Percentiles rank a stretch among this genome's conserved stretches.
phyloP scores from a whole-genome alignment of 2,329 filamentous ascomycete genomes.

The Fusarium sp. region DNA sequence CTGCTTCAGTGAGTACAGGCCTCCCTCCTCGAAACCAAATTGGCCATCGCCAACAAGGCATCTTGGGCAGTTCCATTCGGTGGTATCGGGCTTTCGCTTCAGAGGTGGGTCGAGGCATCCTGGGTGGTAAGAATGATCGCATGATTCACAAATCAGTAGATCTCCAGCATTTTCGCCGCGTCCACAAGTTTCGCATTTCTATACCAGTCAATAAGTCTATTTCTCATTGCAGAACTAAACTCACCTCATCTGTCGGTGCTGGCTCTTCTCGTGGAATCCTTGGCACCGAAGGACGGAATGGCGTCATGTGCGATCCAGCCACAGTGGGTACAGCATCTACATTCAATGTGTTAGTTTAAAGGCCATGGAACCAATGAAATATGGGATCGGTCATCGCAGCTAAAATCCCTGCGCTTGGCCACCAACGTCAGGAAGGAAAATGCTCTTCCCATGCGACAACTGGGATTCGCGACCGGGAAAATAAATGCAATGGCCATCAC shows the following conservation, averaged over 20 bases:
- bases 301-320: conserved; percentile 96
- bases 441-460: conserved; percentile 39
- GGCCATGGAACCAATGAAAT: conserved; percentile 40
- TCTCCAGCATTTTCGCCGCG: conserved; percentile 80
- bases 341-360: conserved; percentile 42
- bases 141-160: conserved; percentile 89
- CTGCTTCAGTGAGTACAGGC: conserved; percentile 92
- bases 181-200: conserved; percentile 88
- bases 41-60: conserved; percentile 97
- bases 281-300: conserved; percentile 86
- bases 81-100: conserved; percentile 81
- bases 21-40: conserved; percentile 97
- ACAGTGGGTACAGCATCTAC: conserved; percentile 81
- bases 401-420: conserved; percentile 47
- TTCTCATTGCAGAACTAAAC: conserved; percentile 40
- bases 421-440: conserved; percentile 38
- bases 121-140: conserved; percentile 89
- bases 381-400: conserved; percentile 36
- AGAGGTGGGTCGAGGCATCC: conserved; percentile 90
- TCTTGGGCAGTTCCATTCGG: conserved; percentile 95
- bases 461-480: conserved; percentile 21
- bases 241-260: conserved; percentile 60
- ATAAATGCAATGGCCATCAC: conserved; percentile 13
- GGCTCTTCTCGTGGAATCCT: conserved; percentile 71
- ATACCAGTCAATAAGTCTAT: conserved; percentile 33